phyloP scores from a whole-genome alignment of 768 basidiomycete genomes.

The Tricholoma matsutake region DNA sequence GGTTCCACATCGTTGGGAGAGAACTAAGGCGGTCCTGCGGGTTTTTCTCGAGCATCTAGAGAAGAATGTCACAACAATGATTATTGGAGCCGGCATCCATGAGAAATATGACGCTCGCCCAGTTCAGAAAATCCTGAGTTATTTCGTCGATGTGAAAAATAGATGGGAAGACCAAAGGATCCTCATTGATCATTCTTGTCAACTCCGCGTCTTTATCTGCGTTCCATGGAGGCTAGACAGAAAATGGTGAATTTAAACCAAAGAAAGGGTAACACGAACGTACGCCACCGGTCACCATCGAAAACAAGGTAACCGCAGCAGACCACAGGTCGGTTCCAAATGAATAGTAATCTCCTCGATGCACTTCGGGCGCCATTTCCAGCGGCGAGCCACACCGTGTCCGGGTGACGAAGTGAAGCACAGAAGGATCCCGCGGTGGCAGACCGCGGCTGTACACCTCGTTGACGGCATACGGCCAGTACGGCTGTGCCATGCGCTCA shows the following conservation, averaged over 20 bases:
- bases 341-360: slow-evolving; percentile 6
- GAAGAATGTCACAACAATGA: background rate
- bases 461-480: slow-evolving; percentile 26
- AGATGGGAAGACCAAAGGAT: slow-evolving; percentile 2
- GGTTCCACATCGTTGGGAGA: slow-evolving; percentile 4
- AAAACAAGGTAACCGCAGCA: slow-evolving; percentile 8
- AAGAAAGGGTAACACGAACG: background rate
- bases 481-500: slow-evolving; percentile 30
- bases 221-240: slow-evolving; percentile 10
- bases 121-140: slow-evolving; percentile 3
- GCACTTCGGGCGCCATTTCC: slow-evolving; percentile 13
- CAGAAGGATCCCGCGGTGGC: background rate
- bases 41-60: slow-evolving; percentile 12
- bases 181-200: slow-evolving; percentile 1
- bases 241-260: background rate
- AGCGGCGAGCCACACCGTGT: slow-evolving; percentile 8
- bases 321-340: slow-evolving; percentile 15
- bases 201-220: background rate
- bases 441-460: slow-evolving; percentile 10
- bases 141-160: slow-evolving; percentile 3
- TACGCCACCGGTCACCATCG: slow-evolving; percentile 15
- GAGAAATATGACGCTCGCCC: slow-evolving; percentile 3
- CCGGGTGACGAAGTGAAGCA: background rate
- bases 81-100: background rate
- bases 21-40: slow-evolving; percentile 7